Evolutionary conservation across 2,329 filamentous ascomycete species (phyloP).

Genomic region (Fusarium sp.): DNA sequence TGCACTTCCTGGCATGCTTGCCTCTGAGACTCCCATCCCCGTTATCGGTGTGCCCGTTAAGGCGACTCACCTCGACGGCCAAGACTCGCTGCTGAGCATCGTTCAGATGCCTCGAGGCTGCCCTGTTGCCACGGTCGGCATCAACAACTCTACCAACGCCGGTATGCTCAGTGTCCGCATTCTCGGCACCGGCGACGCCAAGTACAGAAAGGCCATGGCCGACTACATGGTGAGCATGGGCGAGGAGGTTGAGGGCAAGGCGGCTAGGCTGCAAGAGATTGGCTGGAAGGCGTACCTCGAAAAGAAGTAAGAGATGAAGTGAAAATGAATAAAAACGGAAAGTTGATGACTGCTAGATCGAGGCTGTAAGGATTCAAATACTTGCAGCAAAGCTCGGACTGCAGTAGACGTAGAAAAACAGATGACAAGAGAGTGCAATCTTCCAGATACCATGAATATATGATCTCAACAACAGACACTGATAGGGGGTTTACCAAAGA

Average conservation of each 20-base stretch:
- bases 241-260: conserved; percentile 72
- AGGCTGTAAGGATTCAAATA: background rate
- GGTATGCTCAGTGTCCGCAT: conserved; percentile 78
- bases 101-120: conserved; percentile 83
- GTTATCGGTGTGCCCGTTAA: conserved; percentile 85
- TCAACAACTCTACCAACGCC: conserved; percentile 85
- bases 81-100: conserved; percentile 78
- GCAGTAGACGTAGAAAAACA: background rate
- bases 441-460: background rate
- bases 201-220: conserved; percentile 73
- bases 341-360: background rate
- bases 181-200: conserved; percentile 68
- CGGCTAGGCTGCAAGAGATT: conserved; percentile 62
- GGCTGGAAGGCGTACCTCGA: background rate
- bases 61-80: conserved; percentile 77
- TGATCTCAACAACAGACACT: background rate
- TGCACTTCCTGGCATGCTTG: conserved; percentile 80
- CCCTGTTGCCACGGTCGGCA: conserved; percentile 81
- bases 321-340: background rate
- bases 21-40: conserved; percentile 76
- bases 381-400: background rate
- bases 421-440: background rate
- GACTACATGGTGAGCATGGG: conserved; percentile 44
- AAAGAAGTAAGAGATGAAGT: background rate
- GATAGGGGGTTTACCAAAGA: background rate